Evolutionary conservation across 2,329 filamentous ascomycete species (phyloP).

Genomic region (Fusarium sp.): DNA sequence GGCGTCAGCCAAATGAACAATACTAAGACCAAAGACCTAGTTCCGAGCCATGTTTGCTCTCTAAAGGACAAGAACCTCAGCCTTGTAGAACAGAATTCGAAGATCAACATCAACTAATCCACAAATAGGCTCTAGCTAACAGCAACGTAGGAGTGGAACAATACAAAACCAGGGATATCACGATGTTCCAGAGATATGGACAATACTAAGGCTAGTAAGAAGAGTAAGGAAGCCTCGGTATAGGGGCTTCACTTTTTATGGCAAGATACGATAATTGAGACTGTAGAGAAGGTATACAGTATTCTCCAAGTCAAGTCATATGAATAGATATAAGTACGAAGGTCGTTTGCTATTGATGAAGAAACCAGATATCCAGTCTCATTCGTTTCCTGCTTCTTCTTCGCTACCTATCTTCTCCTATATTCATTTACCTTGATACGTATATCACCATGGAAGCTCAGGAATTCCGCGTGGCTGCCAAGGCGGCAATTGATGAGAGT

Average conservation of each 20-base stretch:
- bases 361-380: neutral
- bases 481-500: slow-evolving; percentile 86
- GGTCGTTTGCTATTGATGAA: neutral
- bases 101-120: neutral
- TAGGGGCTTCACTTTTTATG: neutral
- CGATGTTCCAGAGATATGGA: neutral
- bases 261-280: neutral
- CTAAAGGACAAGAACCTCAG: neutral
- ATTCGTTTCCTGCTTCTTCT: neutral
- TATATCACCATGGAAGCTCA: slow-evolving; percentile 75
- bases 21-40: neutral
- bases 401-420: neutral
- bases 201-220: slow-evolving; percentile 6
- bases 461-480: slow-evolving; percentile 80
- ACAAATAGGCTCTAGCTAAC: neutral
- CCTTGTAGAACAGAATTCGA: neutral
- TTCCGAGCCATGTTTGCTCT: slow-evolving; percentile 10
- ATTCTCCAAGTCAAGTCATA: neutral
- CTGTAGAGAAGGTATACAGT: neutral
- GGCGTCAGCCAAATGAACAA: neutral
- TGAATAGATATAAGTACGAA: slow-evolving; percentile 5
- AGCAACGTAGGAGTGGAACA: neutral
- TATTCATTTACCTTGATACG: neutral
- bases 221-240: neutral
- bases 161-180: slow-evolving; percentile 3